A percentile compares a stretch with the other conserved stretches of the same genome.
Conservation (phyloP, 2,329 filamentous ascomycete species). For the Didymella segeticola region DNA sequence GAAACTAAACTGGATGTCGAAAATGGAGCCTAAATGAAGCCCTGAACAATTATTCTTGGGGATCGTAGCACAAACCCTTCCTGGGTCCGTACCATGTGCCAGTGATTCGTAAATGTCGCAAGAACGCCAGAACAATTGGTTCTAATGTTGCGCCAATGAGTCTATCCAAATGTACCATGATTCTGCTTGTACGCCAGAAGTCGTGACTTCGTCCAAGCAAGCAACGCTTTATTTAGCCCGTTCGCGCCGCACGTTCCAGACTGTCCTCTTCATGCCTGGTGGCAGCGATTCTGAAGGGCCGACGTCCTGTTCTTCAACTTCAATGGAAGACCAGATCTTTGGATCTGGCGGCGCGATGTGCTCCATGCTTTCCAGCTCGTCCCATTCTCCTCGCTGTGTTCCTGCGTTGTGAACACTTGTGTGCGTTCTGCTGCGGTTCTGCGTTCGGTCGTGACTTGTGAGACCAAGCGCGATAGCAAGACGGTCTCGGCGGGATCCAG, state of each 20-base stretch:
- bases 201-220: not conserved
- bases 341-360: slow-evolving; percentile 24
- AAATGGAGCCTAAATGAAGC: too few relatives aligned
- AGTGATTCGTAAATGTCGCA: not conserved
- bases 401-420: slow-evolving; percentile 13
- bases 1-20: too few relatives aligned
- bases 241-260: slow-evolving; percentile 40
- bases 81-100: not conserved
- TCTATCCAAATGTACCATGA: too few relatives aligned
- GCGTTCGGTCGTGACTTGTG: slow-evolving; percentile 30
- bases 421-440: slow-evolving; percentile 33
- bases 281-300: slow-evolving; percentile 15
- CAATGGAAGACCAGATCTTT: slow-evolving; percentile 24
- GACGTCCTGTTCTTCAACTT: slow-evolving; percentile 16
- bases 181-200: not conserved
- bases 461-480: slow-evolving; percentile 32
- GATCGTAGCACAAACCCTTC: too few relatives aligned
- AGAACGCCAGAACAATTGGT: not conserved
- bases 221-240: slow-evolving; percentile 17
- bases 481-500: slow-evolving; percentile 28
- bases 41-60: too few relatives aligned
- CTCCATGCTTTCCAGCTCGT: slow-evolving; percentile 29
- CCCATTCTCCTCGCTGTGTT: slow-evolving; percentile 25
- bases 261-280: slow-evolving; percentile 39
- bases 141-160: not conserved